Base-by-base conservation (phyloP, 129 eudicot species). In the Arctium minus region DNA sequence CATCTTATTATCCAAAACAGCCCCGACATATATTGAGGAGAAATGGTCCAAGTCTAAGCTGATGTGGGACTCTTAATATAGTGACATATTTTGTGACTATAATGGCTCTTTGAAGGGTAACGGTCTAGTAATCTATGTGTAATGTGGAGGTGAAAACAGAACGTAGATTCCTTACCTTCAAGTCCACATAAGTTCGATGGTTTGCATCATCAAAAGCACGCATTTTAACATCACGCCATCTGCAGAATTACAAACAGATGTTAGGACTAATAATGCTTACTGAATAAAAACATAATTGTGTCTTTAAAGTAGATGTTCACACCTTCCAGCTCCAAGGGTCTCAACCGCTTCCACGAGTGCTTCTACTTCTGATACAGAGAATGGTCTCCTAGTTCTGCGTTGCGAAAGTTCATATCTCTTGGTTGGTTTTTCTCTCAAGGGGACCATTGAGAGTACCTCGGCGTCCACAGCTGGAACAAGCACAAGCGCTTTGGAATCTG, bases 261-360 rank as follows among this genome's bases (percentile, higher is more conserved):
- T 84, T 73, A 84, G 42, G 37, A 29, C 64, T 30, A 48, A 53
- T 29, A 44, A 44, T 44, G 27, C 29, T 42, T 42, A 17, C 0
- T 33, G 35, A 7, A 60, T 60, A 60, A 67, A 29, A 56, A 62
- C 15, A 35, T 7, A 13, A 69, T 13, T 46, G 0, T 35, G 31
- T 33, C 18, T 35, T 33, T n/a, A 77, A 18, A 72, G 62, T 37
- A 17, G 46, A 12, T 31, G 29, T 73, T 12, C 83, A 77, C 46
- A 96, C 99, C 98, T 91, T 88, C 99, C 99, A 1, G 99, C 94
- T 77, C 99, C 99, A 48, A 96, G 99, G 82, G 84, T 93, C 87
- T 96, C 99, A 79, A 96, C 99, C 11, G 98, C 99, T 85, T 85
- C 93, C 86, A 96, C 99, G 10, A 96, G 97, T 62, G 99, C 94